These are phyloP conservation scores for Elsinoe australis DNA, from an alignment of 2,329 filamentous ascomycete species.

Conservation along the genomic window DNA sequence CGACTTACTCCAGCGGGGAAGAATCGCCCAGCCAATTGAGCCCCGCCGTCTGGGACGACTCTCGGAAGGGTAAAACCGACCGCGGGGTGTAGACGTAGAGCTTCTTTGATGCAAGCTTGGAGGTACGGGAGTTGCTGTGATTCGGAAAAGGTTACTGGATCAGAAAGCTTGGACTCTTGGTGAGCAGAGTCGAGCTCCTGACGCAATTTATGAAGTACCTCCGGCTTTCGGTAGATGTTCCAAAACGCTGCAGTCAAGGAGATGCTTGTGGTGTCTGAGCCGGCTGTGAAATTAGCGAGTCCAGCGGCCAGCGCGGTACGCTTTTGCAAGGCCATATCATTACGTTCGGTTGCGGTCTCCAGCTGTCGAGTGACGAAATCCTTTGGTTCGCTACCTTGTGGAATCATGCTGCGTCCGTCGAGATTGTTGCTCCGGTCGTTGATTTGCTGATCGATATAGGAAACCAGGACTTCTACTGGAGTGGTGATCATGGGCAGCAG, in stretches of 20 bases:
- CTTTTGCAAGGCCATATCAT: not conserved
- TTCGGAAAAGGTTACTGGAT: slow-evolving; percentile 23
- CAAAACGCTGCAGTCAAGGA: slow-evolving; percentile 29
- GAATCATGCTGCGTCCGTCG: too few relatives aligned
- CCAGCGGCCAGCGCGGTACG: not conserved
- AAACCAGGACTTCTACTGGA: too few relatives aligned
- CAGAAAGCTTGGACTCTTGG: slow-evolving; percentile 11
- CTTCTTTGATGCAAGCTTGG: slow-evolving; percentile 27
- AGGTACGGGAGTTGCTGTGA: slow-evolving; percentile 27
- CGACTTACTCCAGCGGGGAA: slow-evolving; percentile 43
- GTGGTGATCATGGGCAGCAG: too few relatives aligned
- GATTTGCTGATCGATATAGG: too few relatives aligned
- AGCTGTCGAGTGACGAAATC: slow-evolving; percentile 43
- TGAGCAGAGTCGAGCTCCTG: slow-evolving; percentile 6
- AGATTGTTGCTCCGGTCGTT: too few relatives aligned
- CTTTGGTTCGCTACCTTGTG: too few relatives aligned
- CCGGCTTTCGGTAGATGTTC: slow-evolving; percentile 20
- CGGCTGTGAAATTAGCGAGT: slow-evolving; percentile 32
- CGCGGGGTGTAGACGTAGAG: slow-evolving; percentile 25
- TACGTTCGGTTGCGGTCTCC: slow-evolving; percentile 39
- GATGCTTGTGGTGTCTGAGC: slow-evolving; percentile 46
- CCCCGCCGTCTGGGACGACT: slow-evolving; percentile 14
- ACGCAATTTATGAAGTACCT: slow-evolving; percentile 36
- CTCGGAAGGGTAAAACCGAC: slow-evolving; percentile 22
- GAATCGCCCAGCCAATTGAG: slow-evolving; percentile 30